Evolutionary conservation across 2,329 filamentous ascomycete species (phyloP).

Genomic region (Ceratocystis colombiana): DNA sequence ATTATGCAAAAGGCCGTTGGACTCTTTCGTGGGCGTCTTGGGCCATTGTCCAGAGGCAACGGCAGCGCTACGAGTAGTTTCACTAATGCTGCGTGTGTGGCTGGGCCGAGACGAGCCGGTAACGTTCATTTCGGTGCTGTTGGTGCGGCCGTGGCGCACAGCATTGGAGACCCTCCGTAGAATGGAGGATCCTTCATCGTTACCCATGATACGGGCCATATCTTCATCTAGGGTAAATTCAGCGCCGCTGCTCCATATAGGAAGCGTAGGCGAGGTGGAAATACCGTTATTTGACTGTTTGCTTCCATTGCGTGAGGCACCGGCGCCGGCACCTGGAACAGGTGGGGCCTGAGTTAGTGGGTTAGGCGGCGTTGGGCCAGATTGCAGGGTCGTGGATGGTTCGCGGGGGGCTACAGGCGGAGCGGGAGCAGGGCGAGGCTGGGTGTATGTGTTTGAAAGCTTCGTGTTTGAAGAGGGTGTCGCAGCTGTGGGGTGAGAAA

Average conservation of each 20-base stretch:
- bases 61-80: slow-evolving; percentile 47
- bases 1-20: slow-evolving; percentile 33
- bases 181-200: slow-evolving; percentile 69
- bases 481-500: background rate
- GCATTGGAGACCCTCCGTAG: slow-evolving; percentile 85
- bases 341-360: slow-evolving; percentile 20
- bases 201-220: slow-evolving; percentile 76
- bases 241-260: slow-evolving; percentile 66
- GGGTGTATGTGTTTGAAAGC: slow-evolving; percentile 23
- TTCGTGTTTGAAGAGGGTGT: background rate
- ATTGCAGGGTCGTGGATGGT: slow-evolving; percentile 22
- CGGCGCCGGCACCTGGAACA: slow-evolving; percentile 22
- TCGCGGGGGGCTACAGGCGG: slow-evolving; percentile 22
- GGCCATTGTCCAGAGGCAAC: slow-evolving; percentile 60
- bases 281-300: slow-evolving; percentile 24
- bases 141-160: slow-evolving; percentile 83
- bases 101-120: slow-evolving; percentile 34
- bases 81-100: slow-evolving; percentile 54
- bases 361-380: slow-evolving; percentile 16
- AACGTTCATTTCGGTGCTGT: slow-evolving; percentile 53
- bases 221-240: slow-evolving; percentile 95
- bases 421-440: slow-evolving; percentile 23
- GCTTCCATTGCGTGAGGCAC: slow-evolving; percentile 22
- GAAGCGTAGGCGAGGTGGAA: slow-evolving; percentile 52
- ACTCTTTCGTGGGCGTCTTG: slow-evolving; percentile 53